Evolutionary conservation across 1,284 basidiomycete genomes (phyloP), one percentile per base, ranked within the genome.

Genomic region (Prillingera fragicola): DNA sequence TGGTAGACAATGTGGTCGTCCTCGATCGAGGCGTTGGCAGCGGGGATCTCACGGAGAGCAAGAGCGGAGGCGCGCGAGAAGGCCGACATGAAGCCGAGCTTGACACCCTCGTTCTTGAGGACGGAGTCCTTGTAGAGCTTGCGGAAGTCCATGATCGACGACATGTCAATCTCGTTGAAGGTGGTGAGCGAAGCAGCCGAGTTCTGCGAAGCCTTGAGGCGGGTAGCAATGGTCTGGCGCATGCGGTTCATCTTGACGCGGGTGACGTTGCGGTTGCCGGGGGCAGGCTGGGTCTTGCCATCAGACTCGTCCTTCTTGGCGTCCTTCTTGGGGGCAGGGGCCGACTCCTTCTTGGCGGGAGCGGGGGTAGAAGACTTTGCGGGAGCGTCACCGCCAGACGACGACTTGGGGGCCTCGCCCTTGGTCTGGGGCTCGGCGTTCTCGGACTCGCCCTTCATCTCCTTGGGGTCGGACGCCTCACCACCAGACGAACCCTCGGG

Each of bases 111-210:
- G 67, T 85, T 81, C 74, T 98, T 96, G 45, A 92, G 77, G 38
- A 97, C 77, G 44, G 81, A 77, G 58, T 97, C 91, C 79, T 98
- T 98, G 82, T 94, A 94, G 65, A 86, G 83, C 67, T 84, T 83
- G 61, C 95, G 85, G 83, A 98, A 84, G 41, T 86, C 84, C 78
- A 97, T 87, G 52, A 97, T 75, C 35, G 84, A 84, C 34, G 87
- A 91, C 94, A 98, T 98, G 77, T 98, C 94, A 67, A 98, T 90
- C 75, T 98, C 94, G 76, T 98, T 97, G 80, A 98, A 98, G 33
- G 94, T 98, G 41, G 95, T 98, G 55, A 98, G 75, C 47, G 90
- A 91, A 35, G 94, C 94, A 9, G 94, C 95, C 12, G 90, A 82
- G 72, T 97, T 97, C 73, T 98, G 94, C 32, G 92, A 95, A 70